Percentiles rank a stretch among this genome's conserved stretches.
Evolutionary conservation across 2,329 filamentous ascomycete species (phyloP).

Genomic region (Fusarium globosum): DNA sequence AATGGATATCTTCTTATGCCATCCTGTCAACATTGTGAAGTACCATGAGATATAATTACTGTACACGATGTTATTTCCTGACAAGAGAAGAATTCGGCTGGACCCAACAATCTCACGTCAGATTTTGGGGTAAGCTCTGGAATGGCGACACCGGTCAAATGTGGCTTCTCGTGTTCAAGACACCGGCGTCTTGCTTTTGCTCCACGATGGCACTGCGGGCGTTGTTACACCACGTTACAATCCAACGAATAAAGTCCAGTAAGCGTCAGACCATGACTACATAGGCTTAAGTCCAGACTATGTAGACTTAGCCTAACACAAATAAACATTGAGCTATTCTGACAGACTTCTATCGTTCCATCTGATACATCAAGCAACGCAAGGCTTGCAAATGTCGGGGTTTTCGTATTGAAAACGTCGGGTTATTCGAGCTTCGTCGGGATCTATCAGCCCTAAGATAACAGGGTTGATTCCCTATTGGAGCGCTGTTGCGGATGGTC

Average conservation of each 20-base stretch:
- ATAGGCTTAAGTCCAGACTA: too few species aligned
- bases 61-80: background rate
- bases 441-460: background rate
- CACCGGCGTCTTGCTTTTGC: background rate
- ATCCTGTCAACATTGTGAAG: background rate
- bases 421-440: background rate
- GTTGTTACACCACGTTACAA: background rate
- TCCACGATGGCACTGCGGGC: background rate
- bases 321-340: too few species aligned
- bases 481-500: background rate
- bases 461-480: background rate
- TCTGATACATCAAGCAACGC: too few species aligned
- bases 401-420: background rate
- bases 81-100: accelerated
- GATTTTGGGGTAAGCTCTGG: background rate
- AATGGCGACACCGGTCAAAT: background rate
- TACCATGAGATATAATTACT: background rate
- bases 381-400: background rate
- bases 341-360: too few species aligned
- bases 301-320: accelerated
- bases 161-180: background rate
- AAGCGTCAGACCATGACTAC: background rate
- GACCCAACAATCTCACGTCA: background rate
- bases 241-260: too few species aligned
- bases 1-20: background rate